These are phyloP conservation scores for Triticum turgidum DNA, from an alignment of 176 grass and related monocot species.

Conservation along the genomic window DNA sequence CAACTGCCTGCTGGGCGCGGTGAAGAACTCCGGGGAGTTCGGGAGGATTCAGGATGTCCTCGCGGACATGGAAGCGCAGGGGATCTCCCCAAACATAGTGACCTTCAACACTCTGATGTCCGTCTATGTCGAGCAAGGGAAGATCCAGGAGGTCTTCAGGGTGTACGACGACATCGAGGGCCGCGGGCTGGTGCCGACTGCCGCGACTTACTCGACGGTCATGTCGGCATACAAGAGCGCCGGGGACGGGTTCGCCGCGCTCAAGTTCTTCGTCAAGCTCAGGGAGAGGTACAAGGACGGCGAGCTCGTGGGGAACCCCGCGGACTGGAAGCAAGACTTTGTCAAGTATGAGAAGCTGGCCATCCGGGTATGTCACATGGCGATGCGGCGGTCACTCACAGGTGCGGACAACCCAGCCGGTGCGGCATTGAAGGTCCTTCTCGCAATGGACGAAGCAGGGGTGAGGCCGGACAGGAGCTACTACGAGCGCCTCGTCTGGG, in stretches of 20 bases:
- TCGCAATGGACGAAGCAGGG: slow-evolving; percentile 54
- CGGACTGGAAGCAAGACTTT: slow-evolving; percentile 66
- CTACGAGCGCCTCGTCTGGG: slow-evolving; percentile 76
- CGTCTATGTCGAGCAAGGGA: slow-evolving; percentile 60
- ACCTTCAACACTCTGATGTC: slow-evolving; percentile 85
- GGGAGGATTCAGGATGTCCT: slow-evolving; percentile 44
- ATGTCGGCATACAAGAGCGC: slow-evolving; percentile 78
- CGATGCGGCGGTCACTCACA: slow-evolving; percentile 58
- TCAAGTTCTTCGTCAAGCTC: slow-evolving; percentile 55
- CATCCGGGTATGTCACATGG: slow-evolving; percentile 41
- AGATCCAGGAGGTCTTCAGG: slow-evolving; percentile 47
- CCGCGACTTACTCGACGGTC: slow-evolving; percentile 59
- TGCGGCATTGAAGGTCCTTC: slow-evolving; percentile 61
- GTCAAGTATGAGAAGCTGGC: slow-evolving; percentile 60
- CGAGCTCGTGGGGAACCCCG: slow-evolving; percentile 40
- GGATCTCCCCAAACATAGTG: slow-evolving; percentile 55
- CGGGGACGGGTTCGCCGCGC: slow-evolving; percentile 46
- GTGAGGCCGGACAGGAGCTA: slow-evolving; percentile 34
- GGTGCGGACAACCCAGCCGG: slow-evolving; percentile 41
- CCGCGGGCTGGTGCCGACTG: slow-evolving; percentile 52
- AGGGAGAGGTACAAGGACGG: slow-evolving; percentile 55
- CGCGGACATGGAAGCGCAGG: slow-evolving; percentile 69
- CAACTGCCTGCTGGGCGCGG: slow-evolving; percentile 72
- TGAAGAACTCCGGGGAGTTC: slow-evolving; percentile 56
- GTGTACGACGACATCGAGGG: slow-evolving; percentile 47